Evolutionary conservation across 352 stramenopile genomes (phyloP).

Genomic region (Phytophthora capsici): DNA sequence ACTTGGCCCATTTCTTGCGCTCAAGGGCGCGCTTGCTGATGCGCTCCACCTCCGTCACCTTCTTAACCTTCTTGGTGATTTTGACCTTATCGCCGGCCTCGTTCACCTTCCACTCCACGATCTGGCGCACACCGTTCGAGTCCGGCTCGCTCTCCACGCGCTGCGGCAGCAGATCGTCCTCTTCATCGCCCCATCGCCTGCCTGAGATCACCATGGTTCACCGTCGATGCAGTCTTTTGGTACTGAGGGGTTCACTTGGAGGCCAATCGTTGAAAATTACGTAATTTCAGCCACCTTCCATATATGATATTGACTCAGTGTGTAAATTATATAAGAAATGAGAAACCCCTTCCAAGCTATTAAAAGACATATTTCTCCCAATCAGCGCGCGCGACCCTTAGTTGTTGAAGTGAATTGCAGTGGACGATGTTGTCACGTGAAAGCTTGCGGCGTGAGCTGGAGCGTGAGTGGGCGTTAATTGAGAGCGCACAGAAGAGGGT

Average conservation of each 20-base stretch:
- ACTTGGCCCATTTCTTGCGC: constrained; percentile 87
- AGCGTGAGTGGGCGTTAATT: constrained; percentile 68
- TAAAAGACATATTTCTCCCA: too few species aligned
- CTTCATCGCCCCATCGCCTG: constrained; percentile 76
- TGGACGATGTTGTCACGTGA: constrained; percentile 56
- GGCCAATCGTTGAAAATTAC: background rate
- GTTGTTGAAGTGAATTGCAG: constrained; percentile 11
- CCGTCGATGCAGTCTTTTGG: constrained; percentile 6
- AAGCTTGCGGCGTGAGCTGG: constrained; percentile 56
- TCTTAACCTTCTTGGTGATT: constrained; percentile 92
- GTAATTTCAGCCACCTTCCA: too few species aligned
- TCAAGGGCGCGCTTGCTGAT: constrained; percentile 87
- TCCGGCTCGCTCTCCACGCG: constrained; percentile 87
- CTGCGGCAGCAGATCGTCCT: constrained; percentile 81
- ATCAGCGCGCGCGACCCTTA: too few species aligned
- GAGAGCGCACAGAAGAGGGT: constrained; percentile 72
- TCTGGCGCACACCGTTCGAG: constrained; percentile 79
- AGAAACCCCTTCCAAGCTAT: too few species aligned
- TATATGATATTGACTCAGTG: too few species aligned
- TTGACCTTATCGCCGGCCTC: constrained; percentile 91
- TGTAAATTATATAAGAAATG: too few species aligned
- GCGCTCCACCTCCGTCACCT: constrained; percentile 81
- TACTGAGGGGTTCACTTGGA: constrained; percentile 1
- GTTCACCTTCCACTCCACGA: constrained; percentile 92
- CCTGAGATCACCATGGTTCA: constrained; percentile 71